Evolutionary conservation across 2,329 filamentous ascomycete species (phyloP).

Genomic region (Colletotrichum filicis): DNA sequence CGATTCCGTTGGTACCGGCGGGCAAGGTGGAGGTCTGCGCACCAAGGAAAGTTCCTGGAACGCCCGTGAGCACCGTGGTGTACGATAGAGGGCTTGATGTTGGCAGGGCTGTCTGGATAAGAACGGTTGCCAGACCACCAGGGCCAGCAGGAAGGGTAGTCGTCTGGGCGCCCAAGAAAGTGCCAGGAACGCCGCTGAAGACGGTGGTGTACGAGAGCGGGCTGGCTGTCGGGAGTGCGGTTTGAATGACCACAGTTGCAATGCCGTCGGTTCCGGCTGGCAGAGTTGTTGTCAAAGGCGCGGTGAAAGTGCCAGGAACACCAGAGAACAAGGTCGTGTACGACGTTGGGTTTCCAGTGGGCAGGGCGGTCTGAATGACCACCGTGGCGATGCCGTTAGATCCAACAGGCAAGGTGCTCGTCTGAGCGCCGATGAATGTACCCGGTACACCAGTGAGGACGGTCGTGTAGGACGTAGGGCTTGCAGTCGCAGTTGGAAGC

Average conservation of each 20-base stretch:
- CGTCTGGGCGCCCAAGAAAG: not conserved
- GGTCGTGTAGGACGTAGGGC: not conserved
- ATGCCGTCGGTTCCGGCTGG: not conserved
- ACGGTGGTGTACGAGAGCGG: not conserved
- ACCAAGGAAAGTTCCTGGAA: conserved; percentile 7
- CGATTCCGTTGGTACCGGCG: conserved; percentile 1
- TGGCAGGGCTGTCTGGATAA: conserved; percentile 3
- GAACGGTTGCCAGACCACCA: conserved; percentile 3
- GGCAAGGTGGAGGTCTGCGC: conserved; percentile 1
- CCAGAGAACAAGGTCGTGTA: conserved; percentile 9
- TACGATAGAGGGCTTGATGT: not conserved
- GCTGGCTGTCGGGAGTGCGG: not conserved
- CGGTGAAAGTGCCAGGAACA: conserved; percentile 5
- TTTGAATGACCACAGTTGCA: conserved; percentile 8
- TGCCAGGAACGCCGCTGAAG: conserved; percentile 8
- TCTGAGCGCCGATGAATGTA: not conserved
- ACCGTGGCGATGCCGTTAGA: conserved; percentile 3
- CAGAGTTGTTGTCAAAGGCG: not conserved
- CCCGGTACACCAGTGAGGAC: conserved; percentile 1
- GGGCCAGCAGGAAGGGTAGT: not conserved
- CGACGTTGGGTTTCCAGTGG: not conserved
- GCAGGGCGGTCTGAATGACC: conserved; percentile 15
- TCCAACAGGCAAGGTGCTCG: not conserved
- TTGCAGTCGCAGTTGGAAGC: not conserved
- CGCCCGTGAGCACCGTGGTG: not conserved